Evolutionary conservation across 176 grass and related monocot species (phyloP), one percentile per base, ranked within the genome.

Genomic region (Coix lacrymajobi): DNA sequence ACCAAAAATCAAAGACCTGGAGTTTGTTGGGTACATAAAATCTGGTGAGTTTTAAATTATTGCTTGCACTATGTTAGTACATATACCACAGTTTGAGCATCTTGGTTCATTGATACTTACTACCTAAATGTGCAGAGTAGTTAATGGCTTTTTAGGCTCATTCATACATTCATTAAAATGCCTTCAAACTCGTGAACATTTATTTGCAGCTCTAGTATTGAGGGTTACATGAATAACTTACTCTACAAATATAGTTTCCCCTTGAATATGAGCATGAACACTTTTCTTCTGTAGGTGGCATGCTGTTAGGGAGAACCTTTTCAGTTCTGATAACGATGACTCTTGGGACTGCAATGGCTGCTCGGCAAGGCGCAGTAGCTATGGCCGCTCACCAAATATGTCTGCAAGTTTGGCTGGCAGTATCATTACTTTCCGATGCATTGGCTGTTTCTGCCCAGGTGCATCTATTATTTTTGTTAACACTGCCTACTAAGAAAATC

Each of bases 391-490:
- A 86, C 83, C 86, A 92, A 56, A 86, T 92, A 80, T 86, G 90
- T 79, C 66, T 92, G 70, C 90, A 92, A 83, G 83, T 92, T 77
- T 91, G 85, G 89, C 69, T 91, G 72, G 89, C 85, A 26, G 89
- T 88, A 78, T 91, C 82, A 31, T 78, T 71, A 79, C 85, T 94
- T 84, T 84, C 83, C 20, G 89, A 91, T 86, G 86, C 80, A 69
- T 76, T 94, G 70, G 86, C 92, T 45, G 79, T 91, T 83, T 91
- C 87, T 71, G 87, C 93, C 3, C 93, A 96, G 88, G 93, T 96
- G 65, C 31, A 85, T 66, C 63, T 79, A 40, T 29, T 71, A 44
- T 88, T 34, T 71, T 84, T 19, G 60, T 66, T 66, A 54, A 76
- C 69, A 83, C 58, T 5, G 0, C 2, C 69, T 62, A 10, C 12